phyloP scores from a whole-genome alignment of 345 rosid species.

The Salix purpurea region DNA sequence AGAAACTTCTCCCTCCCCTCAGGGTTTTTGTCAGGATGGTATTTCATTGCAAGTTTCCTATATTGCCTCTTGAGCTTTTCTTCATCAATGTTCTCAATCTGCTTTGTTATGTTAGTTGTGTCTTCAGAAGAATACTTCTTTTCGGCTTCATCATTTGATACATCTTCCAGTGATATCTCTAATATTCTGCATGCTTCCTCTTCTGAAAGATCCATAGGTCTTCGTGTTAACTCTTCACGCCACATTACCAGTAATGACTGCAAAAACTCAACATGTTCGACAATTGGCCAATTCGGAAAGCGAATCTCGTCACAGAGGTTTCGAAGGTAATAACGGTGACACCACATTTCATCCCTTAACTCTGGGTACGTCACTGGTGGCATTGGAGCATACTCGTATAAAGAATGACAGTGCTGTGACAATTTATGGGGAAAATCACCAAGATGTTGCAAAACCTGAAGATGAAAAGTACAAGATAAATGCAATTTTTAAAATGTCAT shows the following conservation, averaged over 20 bases:
- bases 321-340: slow-evolving; percentile 93
- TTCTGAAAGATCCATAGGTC: slow-evolving; percentile 98
- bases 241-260: slow-evolving; percentile 97
- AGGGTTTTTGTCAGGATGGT: slow-evolving; percentile 99
- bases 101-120: slow-evolving; percentile 60
- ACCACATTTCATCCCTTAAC: slow-evolving; percentile 99
- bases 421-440: slow-evolving; percentile 97
- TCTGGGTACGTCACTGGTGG: slow-evolving; percentile 99
- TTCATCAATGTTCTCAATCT: slow-evolving; percentile 96
- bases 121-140: slow-evolving; percentile 49
- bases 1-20: slow-evolving; percentile 97
- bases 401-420: slow-evolving; percentile 92
- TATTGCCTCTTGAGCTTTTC: slow-evolving; percentile 99
- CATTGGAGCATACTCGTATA: slow-evolving; percentile 98
- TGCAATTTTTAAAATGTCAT: background rate
- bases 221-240: slow-evolving; percentile 97
- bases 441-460: slow-evolving; percentile 98
- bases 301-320: slow-evolving; percentile 92
- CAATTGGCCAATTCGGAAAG: slow-evolving; percentile 95
- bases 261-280: slow-evolving; percentile 95
- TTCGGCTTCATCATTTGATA: slow-evolving; percentile 45
- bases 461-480: slow-evolving; percentile 11
- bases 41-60: slow-evolving; percentile 98
- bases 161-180: slow-evolving; percentile 83
- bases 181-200: slow-evolving; percentile 94